phyloP scores from a whole-genome alignment of 331 rosid species.

The Quercus phellos region DNA sequence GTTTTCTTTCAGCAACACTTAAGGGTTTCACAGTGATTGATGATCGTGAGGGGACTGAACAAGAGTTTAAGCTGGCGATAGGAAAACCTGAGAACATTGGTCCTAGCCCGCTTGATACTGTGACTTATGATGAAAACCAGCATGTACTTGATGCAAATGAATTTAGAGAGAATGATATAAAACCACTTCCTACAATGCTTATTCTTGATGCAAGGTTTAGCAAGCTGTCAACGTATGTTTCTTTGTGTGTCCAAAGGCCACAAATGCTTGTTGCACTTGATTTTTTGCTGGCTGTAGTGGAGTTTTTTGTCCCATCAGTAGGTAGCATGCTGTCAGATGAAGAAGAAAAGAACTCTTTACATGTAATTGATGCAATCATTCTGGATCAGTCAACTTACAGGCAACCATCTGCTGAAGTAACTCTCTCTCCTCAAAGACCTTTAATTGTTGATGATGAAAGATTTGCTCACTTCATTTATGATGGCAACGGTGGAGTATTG shows the following conservation, averaged over 20 bases:
- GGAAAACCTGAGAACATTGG: constrained; percentile 66
- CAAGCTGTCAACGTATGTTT: constrained; percentile 52
- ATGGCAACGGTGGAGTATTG: constrained; percentile 81
- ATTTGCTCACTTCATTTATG: constrained; percentile 71
- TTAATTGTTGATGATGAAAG: constrained; percentile 73
- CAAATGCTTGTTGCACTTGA: constrained; percentile 91
- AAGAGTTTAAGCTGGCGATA: constrained; percentile 81
- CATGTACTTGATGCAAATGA: constrained; percentile 31
- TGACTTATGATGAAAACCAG: constrained; percentile 33
- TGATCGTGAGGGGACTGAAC: constrained; percentile 87
- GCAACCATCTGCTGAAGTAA: constrained; percentile 65
- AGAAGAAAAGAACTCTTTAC: constrained; percentile 37
- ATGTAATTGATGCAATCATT: constrained; percentile 57
- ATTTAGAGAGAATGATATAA: constrained; percentile 21
- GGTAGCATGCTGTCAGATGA: constrained; percentile 57
- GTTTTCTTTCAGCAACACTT: constrained; percentile 83
- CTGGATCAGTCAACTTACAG: constrained; percentile 52
- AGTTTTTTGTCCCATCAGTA: constrained; percentile 85
- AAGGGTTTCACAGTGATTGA: constrained; percentile 80
- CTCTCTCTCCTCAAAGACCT: constrained; percentile 73
- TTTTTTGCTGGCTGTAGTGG: constrained; percentile 87
- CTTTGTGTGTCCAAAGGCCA: constrained; percentile 82
- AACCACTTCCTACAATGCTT: constrained; percentile 77
- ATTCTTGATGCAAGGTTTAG: constrained; percentile 72
- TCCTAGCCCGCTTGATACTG: constrained; percentile 29